Base-by-base conservation (phyloP, 306 rosid species). In the Ochetophila trinervis region DNA sequence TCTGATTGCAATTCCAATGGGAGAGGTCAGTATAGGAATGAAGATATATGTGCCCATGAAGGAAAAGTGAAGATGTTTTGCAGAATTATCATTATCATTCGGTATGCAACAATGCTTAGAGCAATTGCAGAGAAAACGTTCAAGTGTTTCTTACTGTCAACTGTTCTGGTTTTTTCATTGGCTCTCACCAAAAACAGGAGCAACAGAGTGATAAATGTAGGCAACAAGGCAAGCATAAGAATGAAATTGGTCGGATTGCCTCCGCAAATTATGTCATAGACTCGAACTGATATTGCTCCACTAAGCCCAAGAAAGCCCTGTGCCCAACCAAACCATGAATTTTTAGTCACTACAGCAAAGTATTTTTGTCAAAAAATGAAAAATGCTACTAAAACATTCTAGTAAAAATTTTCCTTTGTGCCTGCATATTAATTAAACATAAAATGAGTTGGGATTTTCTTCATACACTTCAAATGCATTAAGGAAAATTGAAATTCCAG, bases 251-350 rank as follows among this genome's bases (percentile, higher is more conserved):
- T 59, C 0, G 98, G 95, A 14, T 89, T 78, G 15, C 85, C 89
- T 42, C 76, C 70, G 65, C 77, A 85, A 55, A 76, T 23, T 16
- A 86, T 82, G 24, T 80, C 82, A 36, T 92, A 87, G 23, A 89
- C 57, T 66, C 80, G 96, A 24, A 92, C 83, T 52, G 89, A 65
- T 61, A 89, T 83, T 60, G 98, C 98, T 69, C 96, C 96, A 74
- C 98, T 89, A 11, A 92, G 82, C 60, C 96, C 98, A 52, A 89
- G 74, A 79, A 85, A 92, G 5, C 96, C 96, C 98, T 92, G 86
- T 4, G 3, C 32, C 32, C 2, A 27, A 27, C 32, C 32, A 27
- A 27, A n/a, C n/a, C n/a, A n/a, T n/a, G n/a, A n/a, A 27, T 1
- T 27, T 27, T 27, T 27, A 27, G 32, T 27, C 32, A 27, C 32